These are phyloP conservation scores for Xylariaceae sp. DNA, from an alignment of 2,329 filamentous ascomycete species.

Conservation along the genomic window DNA sequence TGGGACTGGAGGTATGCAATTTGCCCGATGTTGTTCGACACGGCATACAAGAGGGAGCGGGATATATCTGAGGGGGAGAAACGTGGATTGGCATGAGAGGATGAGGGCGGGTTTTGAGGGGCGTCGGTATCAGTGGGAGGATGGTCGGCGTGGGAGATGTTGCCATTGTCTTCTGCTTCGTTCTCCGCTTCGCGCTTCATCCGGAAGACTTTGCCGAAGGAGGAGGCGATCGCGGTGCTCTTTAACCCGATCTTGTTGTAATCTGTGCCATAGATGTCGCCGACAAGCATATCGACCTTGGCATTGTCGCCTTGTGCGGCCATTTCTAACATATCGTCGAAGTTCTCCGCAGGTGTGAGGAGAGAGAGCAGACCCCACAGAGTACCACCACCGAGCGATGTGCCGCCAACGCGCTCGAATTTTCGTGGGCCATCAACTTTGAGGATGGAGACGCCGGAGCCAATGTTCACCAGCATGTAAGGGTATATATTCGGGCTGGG, in stretches of 20 bases:
- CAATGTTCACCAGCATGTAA: constrained; percentile 97
- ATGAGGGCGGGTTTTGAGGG: constrained; percentile 1
- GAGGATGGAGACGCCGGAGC: constrained; percentile 93
- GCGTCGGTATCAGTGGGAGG: constrained; percentile 15
- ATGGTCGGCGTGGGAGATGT: constrained; percentile 47
- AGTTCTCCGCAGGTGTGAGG: constrained; percentile 88
- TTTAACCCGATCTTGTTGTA: constrained; percentile 97
- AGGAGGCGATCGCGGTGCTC: constrained; percentile 91
- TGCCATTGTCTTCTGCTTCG: constrained; percentile 70
- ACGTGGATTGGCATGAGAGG: constrained; percentile 33
- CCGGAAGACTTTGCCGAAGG: constrained; percentile 94
- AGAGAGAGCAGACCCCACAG: constrained; percentile 93
- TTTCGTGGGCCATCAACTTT: constrained; percentile 88
- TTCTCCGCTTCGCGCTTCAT: constrained; percentile 83
- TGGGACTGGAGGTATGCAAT: constrained; percentile 97
- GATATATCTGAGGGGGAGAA: constrained; percentile 86
- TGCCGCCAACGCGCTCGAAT: constrained; percentile 89
- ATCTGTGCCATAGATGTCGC: constrained; percentile 94
- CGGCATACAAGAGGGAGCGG: constrained; percentile 86
- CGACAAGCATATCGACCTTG: constrained; percentile 92
- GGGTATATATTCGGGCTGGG: constrained; percentile 83
- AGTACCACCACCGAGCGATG: constrained; percentile 92
- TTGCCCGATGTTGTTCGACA: constrained; percentile 97
- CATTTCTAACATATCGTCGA: constrained; percentile 94
- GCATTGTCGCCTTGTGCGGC: constrained; percentile 89